phyloP scores from a whole-genome alignment of 345 rosid genomes.

The Erysimum cheiranthoides region DNA sequence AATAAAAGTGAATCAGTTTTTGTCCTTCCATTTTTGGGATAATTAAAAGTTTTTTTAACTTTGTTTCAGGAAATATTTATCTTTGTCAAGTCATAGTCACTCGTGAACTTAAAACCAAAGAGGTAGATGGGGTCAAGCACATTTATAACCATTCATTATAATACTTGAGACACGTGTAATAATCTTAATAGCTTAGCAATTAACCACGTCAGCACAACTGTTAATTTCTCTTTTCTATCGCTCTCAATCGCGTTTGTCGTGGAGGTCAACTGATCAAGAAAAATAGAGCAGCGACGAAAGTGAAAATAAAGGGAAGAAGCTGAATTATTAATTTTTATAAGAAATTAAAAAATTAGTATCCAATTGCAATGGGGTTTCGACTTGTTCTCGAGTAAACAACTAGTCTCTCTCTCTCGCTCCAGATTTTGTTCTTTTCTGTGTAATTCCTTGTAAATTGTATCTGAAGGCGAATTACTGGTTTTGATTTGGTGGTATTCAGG shows the following conservation, averaged over 20 bases:
- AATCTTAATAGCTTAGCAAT: slow-evolving; percentile 35
- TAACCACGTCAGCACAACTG: slow-evolving; percentile 55
- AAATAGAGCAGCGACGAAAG: slow-evolving; percentile 30
- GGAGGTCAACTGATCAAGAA: slow-evolving; percentile 64
- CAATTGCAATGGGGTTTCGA: slow-evolving; percentile 40
- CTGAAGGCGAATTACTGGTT: slow-evolving; percentile 22
- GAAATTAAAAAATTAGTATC: slow-evolving; percentile 20
- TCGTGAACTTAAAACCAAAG: slow-evolving; percentile 35
- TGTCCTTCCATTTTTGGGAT: not conserved
- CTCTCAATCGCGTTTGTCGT: slow-evolving; percentile 41
- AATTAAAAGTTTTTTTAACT: not conserved
- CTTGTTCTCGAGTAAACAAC: slow-evolving; percentile 39
- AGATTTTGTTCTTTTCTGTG: slow-evolving; percentile 10
- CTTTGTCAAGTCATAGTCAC: slow-evolving; percentile 3
- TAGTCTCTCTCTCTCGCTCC: slow-evolving; percentile 24
- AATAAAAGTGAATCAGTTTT: not conserved
- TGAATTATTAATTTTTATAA: slow-evolving; percentile 13
- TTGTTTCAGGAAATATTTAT: not conserved
- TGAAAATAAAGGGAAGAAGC: slow-evolving; percentile 13
- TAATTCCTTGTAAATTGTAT: slow-evolving; percentile 2
- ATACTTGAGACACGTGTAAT: slow-evolving; percentile 50
- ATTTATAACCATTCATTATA: slow-evolving; percentile 20
- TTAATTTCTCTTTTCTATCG: slow-evolving; percentile 36
- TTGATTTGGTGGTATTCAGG: slow-evolving; percentile 41
- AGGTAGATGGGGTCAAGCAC: slow-evolving; percentile 35